Evolutionary conservation across 805 yeast species (phyloP).

Genomic region (Candida lessepsii): DNA sequence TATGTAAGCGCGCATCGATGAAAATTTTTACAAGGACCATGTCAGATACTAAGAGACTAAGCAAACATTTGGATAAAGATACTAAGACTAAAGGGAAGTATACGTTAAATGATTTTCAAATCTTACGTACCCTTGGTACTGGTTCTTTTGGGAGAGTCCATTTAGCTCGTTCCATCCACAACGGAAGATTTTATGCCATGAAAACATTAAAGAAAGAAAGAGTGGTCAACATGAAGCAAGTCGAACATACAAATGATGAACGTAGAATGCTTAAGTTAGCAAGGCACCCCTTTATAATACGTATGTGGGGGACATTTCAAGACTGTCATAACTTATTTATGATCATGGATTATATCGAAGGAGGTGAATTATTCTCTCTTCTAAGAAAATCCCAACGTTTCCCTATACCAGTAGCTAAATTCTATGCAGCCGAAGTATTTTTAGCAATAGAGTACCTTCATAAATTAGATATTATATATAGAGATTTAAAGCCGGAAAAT

Average conservation of each 20-base stretch:
- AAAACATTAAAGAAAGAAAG: conserved; percentile 56
- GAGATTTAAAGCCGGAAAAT: conserved; percentile 63
- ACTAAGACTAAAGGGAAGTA: conserved; percentile 57
- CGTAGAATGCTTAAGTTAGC: conserved; percentile 56
- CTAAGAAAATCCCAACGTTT: conserved; percentile 57
- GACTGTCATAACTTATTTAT: conserved; percentile 55
- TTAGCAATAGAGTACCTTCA: conserved; percentile 59
- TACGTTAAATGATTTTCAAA: conserved; percentile 53
- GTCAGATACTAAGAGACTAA: conserved; percentile 7
- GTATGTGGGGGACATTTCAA: conserved; percentile 71
- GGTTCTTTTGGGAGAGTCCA: conserved; percentile 64
- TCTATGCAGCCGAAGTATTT: conserved; percentile 62
- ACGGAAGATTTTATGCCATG: conserved; percentile 59
- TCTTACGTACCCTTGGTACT: conserved; percentile 57
- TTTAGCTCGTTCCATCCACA: conserved; percentile 55
- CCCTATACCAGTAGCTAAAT: conserved; percentile 63
- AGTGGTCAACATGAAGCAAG: conserved; percentile 61
- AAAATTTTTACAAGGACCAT: conserved; percentile 7
- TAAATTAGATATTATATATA: conserved; percentile 56
- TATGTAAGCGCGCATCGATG: conserved; percentile 4
- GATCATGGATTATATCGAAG: conserved; percentile 67
- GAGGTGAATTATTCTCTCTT: conserved; percentile 58
- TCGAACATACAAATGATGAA: conserved; percentile 64
- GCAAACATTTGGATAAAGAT: conserved; percentile 21
- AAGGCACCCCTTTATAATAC: conserved; percentile 57